Evolutionary conservation across 257 asterid species (phyloP).

Genomic region (Agastache rugosa): DNA sequence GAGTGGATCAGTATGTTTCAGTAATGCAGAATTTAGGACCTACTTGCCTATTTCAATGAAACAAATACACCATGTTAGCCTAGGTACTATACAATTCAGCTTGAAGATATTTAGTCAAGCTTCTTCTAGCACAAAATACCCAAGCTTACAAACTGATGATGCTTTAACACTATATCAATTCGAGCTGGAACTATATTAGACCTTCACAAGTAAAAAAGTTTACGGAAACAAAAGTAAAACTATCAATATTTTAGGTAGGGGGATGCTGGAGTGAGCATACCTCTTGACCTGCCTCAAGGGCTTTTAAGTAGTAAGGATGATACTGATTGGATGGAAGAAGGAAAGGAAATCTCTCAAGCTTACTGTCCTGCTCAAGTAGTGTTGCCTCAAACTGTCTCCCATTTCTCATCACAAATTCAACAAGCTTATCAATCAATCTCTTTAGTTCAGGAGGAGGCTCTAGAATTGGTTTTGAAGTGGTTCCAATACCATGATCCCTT

Average conservation of each 20-base stretch:
- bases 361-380: constrained; percentile 76
- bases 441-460: constrained; percentile 88
- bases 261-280: constrained; percentile 42
- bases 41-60: background rate
- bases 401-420: constrained; percentile 73
- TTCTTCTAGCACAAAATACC: background rate
- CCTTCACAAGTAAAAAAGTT: background rate
- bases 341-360: constrained; percentile 78
- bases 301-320: constrained; percentile 76
- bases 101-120: background rate
- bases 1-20: background rate
- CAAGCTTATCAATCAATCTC: constrained; percentile 76
- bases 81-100: constrained; percentile 7
- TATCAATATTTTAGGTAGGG: background rate
- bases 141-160: background rate
- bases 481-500: constrained; percentile 41
- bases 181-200: background rate
- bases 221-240: background rate
- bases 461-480: constrained; percentile 46
- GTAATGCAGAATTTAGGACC: constrained; percentile 14
- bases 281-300: constrained; percentile 72
- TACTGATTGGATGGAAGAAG: constrained; percentile 81
- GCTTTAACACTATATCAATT: background rate
- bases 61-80: background rate
- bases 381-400: constrained; percentile 87